Base-by-base conservation (phyloP, 2,329 filamentous ascomycete genomes). In the Epichloe sylvatica region DNA sequence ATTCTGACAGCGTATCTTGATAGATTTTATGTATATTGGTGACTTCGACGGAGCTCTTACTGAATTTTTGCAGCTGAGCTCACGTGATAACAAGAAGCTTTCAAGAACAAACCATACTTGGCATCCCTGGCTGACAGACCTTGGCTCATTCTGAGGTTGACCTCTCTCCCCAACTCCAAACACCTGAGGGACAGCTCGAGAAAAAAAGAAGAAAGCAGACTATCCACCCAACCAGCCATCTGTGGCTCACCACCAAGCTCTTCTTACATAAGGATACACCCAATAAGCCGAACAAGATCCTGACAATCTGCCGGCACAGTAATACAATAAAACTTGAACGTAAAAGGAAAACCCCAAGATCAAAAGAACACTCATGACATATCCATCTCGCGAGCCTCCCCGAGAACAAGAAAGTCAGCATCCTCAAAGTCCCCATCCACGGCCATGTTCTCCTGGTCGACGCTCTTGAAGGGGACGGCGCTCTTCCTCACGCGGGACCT, bases 351-450 rank as follows among this genome's bases (percentile, higher is more conserved):
- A 21, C 8, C 8, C 21, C 34, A 35, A 44, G 8, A 37, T 19
- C 9, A 33, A 33, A n/a, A 45, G 9, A 38, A 37, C 6, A 39
- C 11, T 36, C 49, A 54, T 9, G 52, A 51, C n/a, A 58, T 54
- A 5, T 66, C 62, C 68, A 76, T 70, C 12, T 73, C 69, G 44
- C 70, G 62, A 25, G 69, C 68, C 38, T 63, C 64, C 12, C 55
- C 57, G 34, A 59, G 69, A 50, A 79, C 77, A 48, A 83, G 62
- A 52, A 88, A 88, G 1, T 76, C 72, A 0, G 83, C 83, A 51
- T 88, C 84, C 51, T 76, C 80, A 61, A 87, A 87, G 60, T 87
- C 82, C 17, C 66, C 64, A 40, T 67, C 67, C 0, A 66, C 56
- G 4, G 62, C 62, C 54, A 65, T 64, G 54, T 76, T 77, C 59